Base-by-base conservation (phyloP, 495 filamentous ascomycete genomes). In the Tuber microsphaerosporum region DNA sequence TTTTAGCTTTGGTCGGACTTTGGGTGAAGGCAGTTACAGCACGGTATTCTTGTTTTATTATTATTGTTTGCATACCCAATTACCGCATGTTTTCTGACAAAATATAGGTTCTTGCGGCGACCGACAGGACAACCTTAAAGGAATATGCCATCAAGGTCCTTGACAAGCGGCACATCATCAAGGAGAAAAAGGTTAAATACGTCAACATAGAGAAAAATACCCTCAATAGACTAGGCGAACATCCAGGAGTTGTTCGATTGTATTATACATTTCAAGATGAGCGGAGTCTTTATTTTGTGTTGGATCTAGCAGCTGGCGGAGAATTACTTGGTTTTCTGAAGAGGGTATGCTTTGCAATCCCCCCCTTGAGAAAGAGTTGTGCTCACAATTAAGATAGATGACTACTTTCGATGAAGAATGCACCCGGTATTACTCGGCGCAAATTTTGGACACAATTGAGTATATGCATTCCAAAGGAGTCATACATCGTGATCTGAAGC, bases 221-320 rank as follows among this genome's bases (percentile, higher is more conserved):
- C 16, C 87, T 99, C 46, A 99, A 99, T 82, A 90, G 94, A 75
- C 86, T 99, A 72, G 97, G 93, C 22, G 95, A 98, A 71, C 96
- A 99, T 81, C 96, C 96, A 14, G 96, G 96, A 17, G 93, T 99
- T 79, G 94, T 99, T 72, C 91, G 96, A 74, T 88, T 99, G 56
- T 99, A 97, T 82, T 99, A 99, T 85, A 99, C 96, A 9, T 99
- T 98, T 83, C 96, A 99, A 83, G 96, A 99, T 84, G 94, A 97
- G 81, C 88, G 91, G 42, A 97, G 94, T 20, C 85, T 99, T 16
- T 99, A 98, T 84, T 99, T 97, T 83, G 96, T 99, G 26, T 86
- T 99, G 77, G 96, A 99, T 84, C 87, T 98, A 61, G 95, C 93
- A 80, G 93, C 91, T 82, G 92, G 93, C 73, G 96, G 96, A 75